Conservation (phyloP, 1,284 basidiomycete species). For the Boletus semigastroideus region DNA sequence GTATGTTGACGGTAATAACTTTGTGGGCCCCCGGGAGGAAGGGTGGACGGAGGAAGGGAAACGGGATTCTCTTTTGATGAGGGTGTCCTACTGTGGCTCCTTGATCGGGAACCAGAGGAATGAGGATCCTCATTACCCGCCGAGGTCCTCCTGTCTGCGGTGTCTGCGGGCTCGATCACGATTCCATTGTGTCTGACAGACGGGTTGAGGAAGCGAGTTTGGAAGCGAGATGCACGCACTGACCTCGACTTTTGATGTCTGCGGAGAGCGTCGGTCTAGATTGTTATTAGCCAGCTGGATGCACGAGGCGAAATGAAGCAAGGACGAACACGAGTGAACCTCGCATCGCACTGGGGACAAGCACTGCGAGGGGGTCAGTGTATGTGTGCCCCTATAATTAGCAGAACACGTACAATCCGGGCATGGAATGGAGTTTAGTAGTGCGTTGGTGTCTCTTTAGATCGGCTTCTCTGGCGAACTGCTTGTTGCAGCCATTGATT, state of each 20-base stretch:
- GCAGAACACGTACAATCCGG: slow-evolving; percentile 57
- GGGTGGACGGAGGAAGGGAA: slow-evolving; percentile 33
- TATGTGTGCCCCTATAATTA: slow-evolving; percentile 15
- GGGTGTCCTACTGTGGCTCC: slow-evolving; percentile 51
- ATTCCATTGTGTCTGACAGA: slow-evolving; percentile 61
- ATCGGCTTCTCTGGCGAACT: slow-evolving; percentile 76
- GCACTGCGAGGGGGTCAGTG: slow-evolving; percentile 40
- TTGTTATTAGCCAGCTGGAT: slow-evolving; percentile 7
- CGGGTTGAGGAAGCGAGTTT: slow-evolving; percentile 4
- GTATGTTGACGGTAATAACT: slow-evolving; percentile 68
- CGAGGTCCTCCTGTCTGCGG: slow-evolving; percentile 31
- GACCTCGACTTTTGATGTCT: slow-evolving; percentile 69
- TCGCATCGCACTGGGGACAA: slow-evolving; percentile 75
- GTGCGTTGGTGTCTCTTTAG: slow-evolving; percentile 75
- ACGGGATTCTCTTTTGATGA: slow-evolving; percentile 41
- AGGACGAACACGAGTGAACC: slow-evolving; percentile 66
- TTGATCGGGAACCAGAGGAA: slow-evolving; percentile 45
- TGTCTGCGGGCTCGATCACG: slow-evolving; percentile 53
- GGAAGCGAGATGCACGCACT: slow-evolving; percentile 17
- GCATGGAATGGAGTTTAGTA: slow-evolving; percentile 68
- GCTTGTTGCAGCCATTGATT: slow-evolving; percentile 73
- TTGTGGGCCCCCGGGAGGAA: slow-evolving; percentile 40
- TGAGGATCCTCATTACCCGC: slow-evolving; percentile 38
- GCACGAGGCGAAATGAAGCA: slow-evolving; percentile 7
- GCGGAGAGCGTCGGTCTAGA: slow-evolving; percentile 57